A percentile compares a stretch with the other conserved stretches of the same genome.
Evolutionary conservation across 768 basidiomycete species (phyloP).

Genomic region (Cantharellus cinnabarinus): DNA sequence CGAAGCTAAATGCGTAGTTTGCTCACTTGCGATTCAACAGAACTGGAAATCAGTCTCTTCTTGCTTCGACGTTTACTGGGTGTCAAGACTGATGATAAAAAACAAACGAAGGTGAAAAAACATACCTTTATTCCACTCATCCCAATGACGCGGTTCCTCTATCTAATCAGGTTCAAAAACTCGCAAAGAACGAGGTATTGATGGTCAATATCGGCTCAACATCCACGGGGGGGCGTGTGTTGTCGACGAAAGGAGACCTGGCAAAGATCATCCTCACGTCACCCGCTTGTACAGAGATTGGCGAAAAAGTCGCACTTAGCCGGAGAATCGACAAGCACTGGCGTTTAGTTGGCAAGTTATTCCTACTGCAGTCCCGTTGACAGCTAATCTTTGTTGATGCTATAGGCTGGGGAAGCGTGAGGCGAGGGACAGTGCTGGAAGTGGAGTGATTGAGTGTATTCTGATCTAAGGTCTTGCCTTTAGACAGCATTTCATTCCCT

Average conservation of each 20-base stretch:
- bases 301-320: constrained; percentile 92
- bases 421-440: background rate
- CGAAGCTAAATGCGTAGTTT: background rate
- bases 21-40: constrained; percentile 19
- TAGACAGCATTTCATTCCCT: too few species aligned
- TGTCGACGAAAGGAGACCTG: constrained; percentile 85
- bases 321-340: constrained; percentile 95
- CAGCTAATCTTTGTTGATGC: background rate
- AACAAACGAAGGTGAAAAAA: constrained; percentile 56
- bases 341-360: constrained; percentile 72
- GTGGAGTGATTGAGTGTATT: background rate
- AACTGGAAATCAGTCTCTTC: constrained; percentile 86
- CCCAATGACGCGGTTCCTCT: too few species aligned
- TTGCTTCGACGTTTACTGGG: constrained; percentile 88
- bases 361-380: background rate
- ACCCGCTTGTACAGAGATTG: constrained; percentile 89
- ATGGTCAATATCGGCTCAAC: constrained; percentile 98
- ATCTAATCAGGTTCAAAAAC: constrained; percentile 39
- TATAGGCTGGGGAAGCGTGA: background rate
- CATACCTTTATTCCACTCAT: too few species aligned
- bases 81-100: constrained; percentile 97
- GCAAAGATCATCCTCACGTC: constrained; percentile 87
- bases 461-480: background rate
- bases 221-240: constrained; percentile 86
- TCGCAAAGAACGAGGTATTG: constrained; percentile 76